Evolutionary conservation across 106 monocot species (phyloP), one percentile per base, ranked within the genome.

Genomic region (Acanthochlamys bracteata): DNA sequence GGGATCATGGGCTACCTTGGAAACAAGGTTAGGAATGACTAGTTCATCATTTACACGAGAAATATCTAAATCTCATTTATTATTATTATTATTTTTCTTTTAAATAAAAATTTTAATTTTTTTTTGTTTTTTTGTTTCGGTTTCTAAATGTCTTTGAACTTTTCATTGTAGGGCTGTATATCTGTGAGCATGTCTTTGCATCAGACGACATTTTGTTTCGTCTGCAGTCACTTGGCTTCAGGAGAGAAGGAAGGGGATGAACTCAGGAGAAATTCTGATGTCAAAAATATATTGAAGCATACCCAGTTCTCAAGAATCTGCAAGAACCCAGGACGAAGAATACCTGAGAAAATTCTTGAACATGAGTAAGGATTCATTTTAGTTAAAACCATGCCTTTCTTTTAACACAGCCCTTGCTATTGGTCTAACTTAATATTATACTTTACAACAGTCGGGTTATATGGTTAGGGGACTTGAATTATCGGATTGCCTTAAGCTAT

Each of bases 381-480:
- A n/a, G 1, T 33, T 33, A 6, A 33, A 33, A 6, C 4, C 33
- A 33, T 33, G 33, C 33, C 33, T 6, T 33, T n/a, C n/a, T 33
- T 33, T 1, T 33, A 33, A 33, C 33, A 33, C 33, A n/a, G n/a
- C n/a, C n/a, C n/a, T n/a, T n/a, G n/a, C n/a, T n/a, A n/a, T n/a
- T n/a, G n/a, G n/a, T n/a, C n/a, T n/a, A n/a, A n/a, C n/a, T n/a
- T n/a, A 27, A 20, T 66, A 54, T 54, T n/a, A 6, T 54, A 54
- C 19, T 20, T 33, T 62, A 46, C 1, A 27, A 39, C 74, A 89
- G 89, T 57, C 81, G 84, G 25, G 55, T 89, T 12, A 89, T 89
- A 71, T 89, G 89, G 89, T 69, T 89, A 15, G 89, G 89, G 14
- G 89, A 89, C 55, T 64, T 89, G 62, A 89, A 89, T 57, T 89